Evolutionary conservation across 2,329 filamentous ascomycete species (phyloP).

Genomic region (Neofusicoccum cordaticola): DNA sequence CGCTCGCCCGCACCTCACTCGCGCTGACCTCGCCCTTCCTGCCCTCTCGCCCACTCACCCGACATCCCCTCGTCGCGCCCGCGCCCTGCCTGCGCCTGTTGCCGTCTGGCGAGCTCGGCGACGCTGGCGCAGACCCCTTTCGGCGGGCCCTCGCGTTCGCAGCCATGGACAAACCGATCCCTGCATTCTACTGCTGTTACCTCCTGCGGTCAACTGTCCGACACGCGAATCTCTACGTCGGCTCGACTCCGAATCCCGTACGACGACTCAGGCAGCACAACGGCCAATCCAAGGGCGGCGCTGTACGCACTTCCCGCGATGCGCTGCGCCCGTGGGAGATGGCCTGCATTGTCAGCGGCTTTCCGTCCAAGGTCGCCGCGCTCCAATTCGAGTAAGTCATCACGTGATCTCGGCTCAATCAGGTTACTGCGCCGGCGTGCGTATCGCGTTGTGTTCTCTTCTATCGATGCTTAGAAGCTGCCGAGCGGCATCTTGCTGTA

Average conservation of each 20-base stretch:
- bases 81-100: not conserved
- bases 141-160: not conserved
- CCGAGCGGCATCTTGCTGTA: not conserved
- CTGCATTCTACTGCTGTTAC: constrained; percentile 91
- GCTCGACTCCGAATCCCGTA: constrained; percentile 84
- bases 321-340: constrained; percentile 76
- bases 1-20: constrained; percentile 5
- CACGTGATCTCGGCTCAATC: not conserved
- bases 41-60: not conserved
- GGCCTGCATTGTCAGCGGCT: constrained; percentile 80
- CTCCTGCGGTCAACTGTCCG: constrained; percentile 79
- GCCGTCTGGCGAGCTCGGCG: not conserved
- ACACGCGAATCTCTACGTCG: constrained; percentile 70
- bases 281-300: constrained; percentile 77
- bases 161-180: constrained; percentile 59
- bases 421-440: too few species aligned
- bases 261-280: constrained; percentile 90
- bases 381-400: constrained; percentile 85
- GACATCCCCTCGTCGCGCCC: not conserved
- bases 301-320: constrained; percentile 66
- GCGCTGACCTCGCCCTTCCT: not conserved
- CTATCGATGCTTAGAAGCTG: not conserved
- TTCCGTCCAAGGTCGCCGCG: constrained; percentile 81
- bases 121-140: not conserved
- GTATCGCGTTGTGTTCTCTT: too few species aligned